These are phyloP conservation scores for Ogataea parapolymorpha DNA, from an alignment of 805 yeast species.

Conservation along the genomic window DNA sequence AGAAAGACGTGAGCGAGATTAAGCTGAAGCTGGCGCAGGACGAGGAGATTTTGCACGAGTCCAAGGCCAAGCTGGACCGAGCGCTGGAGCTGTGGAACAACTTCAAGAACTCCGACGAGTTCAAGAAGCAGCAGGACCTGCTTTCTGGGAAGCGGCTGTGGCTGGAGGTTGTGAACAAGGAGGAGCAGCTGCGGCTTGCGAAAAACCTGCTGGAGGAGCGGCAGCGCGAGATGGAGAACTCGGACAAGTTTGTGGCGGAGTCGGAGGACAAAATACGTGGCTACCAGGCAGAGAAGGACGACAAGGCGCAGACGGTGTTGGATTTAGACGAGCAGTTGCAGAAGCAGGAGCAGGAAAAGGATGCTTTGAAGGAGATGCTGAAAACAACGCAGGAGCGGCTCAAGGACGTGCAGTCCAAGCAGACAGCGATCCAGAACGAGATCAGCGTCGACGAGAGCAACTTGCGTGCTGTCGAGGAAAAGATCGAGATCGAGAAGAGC, in stretches of 20 bases:
- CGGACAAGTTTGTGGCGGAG: constrained; percentile 20
- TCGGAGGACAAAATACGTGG: constrained; percentile 9
- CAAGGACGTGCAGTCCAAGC: constrained; percentile 22
- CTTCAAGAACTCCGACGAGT: constrained; percentile 39
- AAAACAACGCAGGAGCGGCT: constrained; percentile 22
- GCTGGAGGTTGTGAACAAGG: constrained; percentile 38
- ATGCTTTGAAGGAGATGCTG: constrained; percentile 15
- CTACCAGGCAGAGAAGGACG: constrained; percentile 17
- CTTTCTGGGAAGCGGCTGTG: constrained; percentile 49
- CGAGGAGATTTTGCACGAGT: constrained; percentile 25
- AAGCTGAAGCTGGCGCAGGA: constrained; percentile 38
- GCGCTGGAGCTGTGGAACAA: constrained; percentile 40
- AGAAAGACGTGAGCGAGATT: constrained; percentile 38
- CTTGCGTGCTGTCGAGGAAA: constrained; percentile 26
- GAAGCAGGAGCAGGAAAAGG: constrained; percentile 12
- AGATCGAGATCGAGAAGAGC: constrained; percentile 32
- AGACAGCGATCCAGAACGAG: constrained; percentile 20
- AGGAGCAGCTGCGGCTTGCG: constrained; percentile 24
- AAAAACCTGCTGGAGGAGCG: constrained; percentile 15
- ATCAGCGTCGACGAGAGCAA: constrained; percentile 15
- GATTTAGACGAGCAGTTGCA: constrained; percentile 17
- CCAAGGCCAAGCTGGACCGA: constrained; percentile 40
- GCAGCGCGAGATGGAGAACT: constrained; percentile 15
- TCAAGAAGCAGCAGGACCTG: constrained; percentile 36
- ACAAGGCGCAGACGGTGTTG: constrained; percentile 12